These are phyloP conservation scores for Pseudognaphalium luteoalbum DNA, from an alignment of 129 eudicot species.

Conservation along the genomic window DNA sequence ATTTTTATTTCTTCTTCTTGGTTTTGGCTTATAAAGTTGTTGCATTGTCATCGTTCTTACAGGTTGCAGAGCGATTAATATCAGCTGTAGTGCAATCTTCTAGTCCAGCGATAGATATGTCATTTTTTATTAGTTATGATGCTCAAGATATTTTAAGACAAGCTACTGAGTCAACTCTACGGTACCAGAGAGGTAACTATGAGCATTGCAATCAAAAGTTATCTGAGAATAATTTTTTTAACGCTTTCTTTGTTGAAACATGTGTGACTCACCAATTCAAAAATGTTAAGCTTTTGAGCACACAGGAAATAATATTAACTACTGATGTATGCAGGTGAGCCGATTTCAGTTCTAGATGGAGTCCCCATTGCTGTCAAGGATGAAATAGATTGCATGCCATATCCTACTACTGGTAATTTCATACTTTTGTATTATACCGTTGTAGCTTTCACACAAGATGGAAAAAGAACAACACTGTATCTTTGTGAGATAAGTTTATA, in stretches of 20 bases:
- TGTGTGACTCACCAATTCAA: background rate
- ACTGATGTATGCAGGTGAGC: conserved; percentile 56
- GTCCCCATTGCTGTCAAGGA: conserved; percentile 89
- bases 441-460: background rate
- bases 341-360: conserved; percentile 88
- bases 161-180: conserved; percentile 80
- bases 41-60: conserved; percentile 3
- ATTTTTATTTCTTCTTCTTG: background rate
- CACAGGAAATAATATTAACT: background rate
- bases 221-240: conserved; percentile 4
- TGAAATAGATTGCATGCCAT: conserved; percentile 94
- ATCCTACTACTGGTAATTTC: conserved; percentile 86
- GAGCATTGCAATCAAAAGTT: background rate
- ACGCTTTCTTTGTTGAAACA: background rate
- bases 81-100: conserved; percentile 53
- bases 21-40: conserved; percentile 8
- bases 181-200: conserved; percentile 62
- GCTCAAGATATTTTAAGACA: conserved; percentile 63
- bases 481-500: background rate
- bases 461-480: background rate
- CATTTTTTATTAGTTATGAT: conserved; percentile 70
- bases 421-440: background rate
- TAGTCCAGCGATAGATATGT: conserved; percentile 51
- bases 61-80: conserved; percentile 82
- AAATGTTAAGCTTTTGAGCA: background rate